phyloP scores from a whole-genome alignment of 371 early-diverging fungal genomes.

The Gilbertella persicaria region DNA sequence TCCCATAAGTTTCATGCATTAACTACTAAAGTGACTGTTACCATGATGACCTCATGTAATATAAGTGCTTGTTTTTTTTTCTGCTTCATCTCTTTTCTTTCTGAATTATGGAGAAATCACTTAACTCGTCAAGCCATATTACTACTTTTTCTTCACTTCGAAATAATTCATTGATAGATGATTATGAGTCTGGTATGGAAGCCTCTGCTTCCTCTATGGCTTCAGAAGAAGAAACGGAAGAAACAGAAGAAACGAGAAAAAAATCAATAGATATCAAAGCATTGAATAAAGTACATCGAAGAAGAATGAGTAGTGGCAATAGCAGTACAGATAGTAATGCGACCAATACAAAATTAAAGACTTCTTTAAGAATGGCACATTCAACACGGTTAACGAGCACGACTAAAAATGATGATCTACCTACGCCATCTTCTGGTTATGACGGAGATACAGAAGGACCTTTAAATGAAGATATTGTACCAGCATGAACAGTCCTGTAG shows the following conservation, averaged over 20 bases:
- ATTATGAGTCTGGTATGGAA: slow-evolving; percentile 23
- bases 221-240: slow-evolving; percentile 13
- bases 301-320: slow-evolving; percentile 18
- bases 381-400: no score
- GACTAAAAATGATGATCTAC: slow-evolving; percentile 12
- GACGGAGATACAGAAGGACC: slow-evolving; percentile 29
- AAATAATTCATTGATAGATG: slow-evolving; percentile 10
- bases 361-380: slow-evolving; percentile 1
- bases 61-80: neutral
- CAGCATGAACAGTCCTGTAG: no score
- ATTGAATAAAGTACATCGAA: no score
- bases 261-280: no score
- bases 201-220: slow-evolving; percentile 27
- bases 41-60: no score
- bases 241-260: slow-evolving; percentile 9
- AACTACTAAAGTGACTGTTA: no score
- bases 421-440: slow-evolving; percentile 27
- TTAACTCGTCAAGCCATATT: neutral
- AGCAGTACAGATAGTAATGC: slow-evolving; percentile 18
- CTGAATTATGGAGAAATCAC: slow-evolving; percentile 6
- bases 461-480: slow-evolving; percentile 5
- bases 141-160: slow-evolving; percentile 9
- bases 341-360: neutral
- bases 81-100: neutral
- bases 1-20: no score